Conservation (phyloP, 2,329 filamentous ascomycete genomes). For the Talaromyces sp. region DNA sequence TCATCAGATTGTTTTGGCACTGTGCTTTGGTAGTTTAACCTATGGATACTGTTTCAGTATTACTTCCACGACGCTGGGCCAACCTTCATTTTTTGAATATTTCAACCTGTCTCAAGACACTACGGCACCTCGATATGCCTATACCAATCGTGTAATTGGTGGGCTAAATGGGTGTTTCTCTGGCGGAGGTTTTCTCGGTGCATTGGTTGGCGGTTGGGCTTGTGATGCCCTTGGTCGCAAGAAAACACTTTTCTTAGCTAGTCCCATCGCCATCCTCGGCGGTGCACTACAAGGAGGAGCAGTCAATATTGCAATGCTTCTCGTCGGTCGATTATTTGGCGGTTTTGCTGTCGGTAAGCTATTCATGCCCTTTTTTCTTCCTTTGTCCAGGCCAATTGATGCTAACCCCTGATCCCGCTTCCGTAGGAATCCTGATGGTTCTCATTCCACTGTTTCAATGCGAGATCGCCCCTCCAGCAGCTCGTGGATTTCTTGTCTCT, state of each 20-base stretch:
- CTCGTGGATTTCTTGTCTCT: slow-evolving; percentile 2
- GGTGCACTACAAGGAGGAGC: slow-evolving; percentile 13
- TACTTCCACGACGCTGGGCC: slow-evolving; percentile 1
- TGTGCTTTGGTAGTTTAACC: slow-evolving; percentile 4
- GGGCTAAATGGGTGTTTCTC: slow-evolving; percentile 12
- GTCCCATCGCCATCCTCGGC: slow-evolving; percentile 12
- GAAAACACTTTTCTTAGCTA: slow-evolving; percentile 6
- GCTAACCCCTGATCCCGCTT: background rate
- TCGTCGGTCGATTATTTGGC: background rate
- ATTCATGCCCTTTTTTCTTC: background rate
- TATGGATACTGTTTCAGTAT: slow-evolving; percentile 7
- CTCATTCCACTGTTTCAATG: slow-evolving; percentile 3
- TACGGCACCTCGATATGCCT: background rate
- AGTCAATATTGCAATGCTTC: slow-evolving; percentile 12
- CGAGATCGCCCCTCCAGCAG: slow-evolving; percentile 4
- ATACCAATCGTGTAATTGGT: slow-evolving; percentile 4
- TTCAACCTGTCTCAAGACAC: background rate
- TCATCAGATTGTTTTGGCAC: slow-evolving; percentile 3
- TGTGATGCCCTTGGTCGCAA: slow-evolving; percentile 14
- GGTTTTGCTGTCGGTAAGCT: slow-evolving; percentile 4
- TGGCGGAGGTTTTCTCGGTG: slow-evolving; percentile 11
- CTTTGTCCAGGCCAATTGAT: background rate
- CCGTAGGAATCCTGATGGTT: background rate
- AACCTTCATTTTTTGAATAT: slow-evolving; percentile 5
- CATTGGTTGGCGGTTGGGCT: slow-evolving; percentile 14